These are phyloP conservation scores for Dryas octopetala DNA, from an alignment of 306 rosid species.

Conservation along the genomic window DNA sequence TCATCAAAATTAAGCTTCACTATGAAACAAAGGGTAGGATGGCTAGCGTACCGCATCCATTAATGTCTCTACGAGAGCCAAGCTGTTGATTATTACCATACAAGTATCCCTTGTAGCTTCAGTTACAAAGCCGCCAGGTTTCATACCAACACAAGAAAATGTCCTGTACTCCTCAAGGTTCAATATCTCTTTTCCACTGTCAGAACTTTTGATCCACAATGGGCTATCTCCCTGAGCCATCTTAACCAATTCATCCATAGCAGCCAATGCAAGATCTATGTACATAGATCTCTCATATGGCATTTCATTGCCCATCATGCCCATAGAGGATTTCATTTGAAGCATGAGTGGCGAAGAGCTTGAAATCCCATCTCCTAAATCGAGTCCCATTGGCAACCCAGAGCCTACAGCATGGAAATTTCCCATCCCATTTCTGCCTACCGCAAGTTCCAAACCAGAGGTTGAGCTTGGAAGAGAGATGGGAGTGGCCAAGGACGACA, in stretches of 20 bases:
- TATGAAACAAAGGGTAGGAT: conserved; percentile 15
- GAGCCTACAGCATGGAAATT: conserved; percentile 35
- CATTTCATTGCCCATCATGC: conserved; percentile 41
- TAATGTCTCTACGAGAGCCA: conserved; percentile 57
- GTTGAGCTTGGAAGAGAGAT: conserved; percentile 33
- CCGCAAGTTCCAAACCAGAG: conserved; percentile 57
- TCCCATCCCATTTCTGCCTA: conserved; percentile 63
- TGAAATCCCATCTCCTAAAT: conserved; percentile 52
- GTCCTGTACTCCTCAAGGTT: conserved; percentile 66
- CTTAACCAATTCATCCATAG: conserved; percentile 82
- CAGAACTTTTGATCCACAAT: conserved; percentile 64
- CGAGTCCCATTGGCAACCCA: conserved; percentile 55
- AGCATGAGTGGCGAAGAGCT: conserved; percentile 36
- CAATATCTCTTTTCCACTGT: conserved; percentile 53
- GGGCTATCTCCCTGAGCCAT: conserved; percentile 57
- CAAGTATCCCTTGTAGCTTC: conserved; percentile 65
- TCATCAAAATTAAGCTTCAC: not conserved
- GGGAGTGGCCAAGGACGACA: conserved; percentile 46
- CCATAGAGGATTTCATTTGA: conserved; percentile 32
- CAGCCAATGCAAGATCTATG: conserved; percentile 52
- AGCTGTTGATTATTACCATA: conserved; percentile 46
- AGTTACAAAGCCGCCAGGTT: conserved; percentile 45
- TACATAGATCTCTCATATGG: conserved; percentile 49
- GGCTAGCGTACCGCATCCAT: conserved; percentile 62
- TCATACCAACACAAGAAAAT: conserved; percentile 41